These are phyloP conservation scores for Steccherinum ochraceum DNA, from an alignment of 768 basidiomycete species.

Conservation along the genomic window DNA sequence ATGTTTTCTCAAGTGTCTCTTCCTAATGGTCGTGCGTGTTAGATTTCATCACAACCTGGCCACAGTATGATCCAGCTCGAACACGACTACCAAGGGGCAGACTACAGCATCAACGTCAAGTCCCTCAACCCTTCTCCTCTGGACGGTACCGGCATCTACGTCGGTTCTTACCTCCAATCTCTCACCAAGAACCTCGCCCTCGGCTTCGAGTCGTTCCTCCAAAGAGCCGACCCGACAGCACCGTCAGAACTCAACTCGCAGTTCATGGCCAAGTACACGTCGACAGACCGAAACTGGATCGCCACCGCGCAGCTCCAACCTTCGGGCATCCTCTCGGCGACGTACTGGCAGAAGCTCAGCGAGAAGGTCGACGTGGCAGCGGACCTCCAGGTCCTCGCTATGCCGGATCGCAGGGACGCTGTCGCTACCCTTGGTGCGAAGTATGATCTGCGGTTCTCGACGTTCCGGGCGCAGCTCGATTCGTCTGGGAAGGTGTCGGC, in stretches of 20 bases:
- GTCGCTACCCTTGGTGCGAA: slow-evolving; percentile 92
- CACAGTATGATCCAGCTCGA: slow-evolving; percentile 93
- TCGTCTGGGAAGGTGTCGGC: slow-evolving; percentile 94
- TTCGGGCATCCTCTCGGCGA: slow-evolving; percentile 78
- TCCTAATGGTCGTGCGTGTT: slow-evolving; percentile 15
- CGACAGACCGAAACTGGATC: slow-evolving; percentile 75
- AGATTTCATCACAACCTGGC: slow-evolving; percentile 72
- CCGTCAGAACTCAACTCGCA: slow-evolving; percentile 59
- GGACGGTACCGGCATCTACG: slow-evolving; percentile 87
- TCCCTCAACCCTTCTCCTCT: slow-evolving; percentile 86
- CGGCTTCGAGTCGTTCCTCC: slow-evolving; percentile 80
- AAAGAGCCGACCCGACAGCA: slow-evolving; percentile 67
- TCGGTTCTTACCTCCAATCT: slow-evolving; percentile 90
- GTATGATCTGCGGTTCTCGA: slow-evolving; percentile 91
- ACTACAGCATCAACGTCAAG: slow-evolving; percentile 83
- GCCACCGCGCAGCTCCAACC: slow-evolving; percentile 88
- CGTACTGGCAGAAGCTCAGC: slow-evolving; percentile 94
- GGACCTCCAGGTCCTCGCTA: slow-evolving; percentile 78
- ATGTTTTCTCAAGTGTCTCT: slow-evolving; percentile 5
- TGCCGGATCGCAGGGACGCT: slow-evolving; percentile 80
- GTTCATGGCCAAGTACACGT: slow-evolving; percentile 77
- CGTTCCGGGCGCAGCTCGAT: slow-evolving; percentile 92
- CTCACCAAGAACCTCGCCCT: slow-evolving; percentile 84
- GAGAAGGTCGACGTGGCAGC: slow-evolving; percentile 98
- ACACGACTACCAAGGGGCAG: slow-evolving; percentile 87